Evolutionary conservation across 2,329 filamentous ascomycete genomes (phyloP).

Genomic region (Xylariomycetidae sp.): DNA sequence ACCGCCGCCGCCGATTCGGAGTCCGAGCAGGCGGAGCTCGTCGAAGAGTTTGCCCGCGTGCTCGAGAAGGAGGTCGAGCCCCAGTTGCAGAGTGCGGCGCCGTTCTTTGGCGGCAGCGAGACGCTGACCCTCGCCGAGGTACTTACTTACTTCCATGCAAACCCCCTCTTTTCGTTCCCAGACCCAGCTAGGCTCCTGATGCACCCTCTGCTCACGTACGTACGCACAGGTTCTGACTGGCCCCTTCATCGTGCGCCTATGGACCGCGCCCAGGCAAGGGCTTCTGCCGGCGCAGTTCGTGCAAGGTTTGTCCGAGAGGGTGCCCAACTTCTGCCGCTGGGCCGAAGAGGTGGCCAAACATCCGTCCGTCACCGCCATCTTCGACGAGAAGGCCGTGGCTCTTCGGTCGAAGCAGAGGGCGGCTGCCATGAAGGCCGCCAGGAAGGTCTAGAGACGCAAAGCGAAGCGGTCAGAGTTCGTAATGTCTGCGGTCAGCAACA

Average conservation of each 20-base stretch:
- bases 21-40: conserved; percentile 43
- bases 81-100: conserved; percentile 48
- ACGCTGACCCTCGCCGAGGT: conserved; percentile 71
- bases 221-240: conserved; percentile 50
- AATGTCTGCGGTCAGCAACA: too few relatives aligned
- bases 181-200: conserved; percentile 1
- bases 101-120: conserved; percentile 59
- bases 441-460: too few relatives aligned
- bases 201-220: conserved; percentile 2
- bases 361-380: conserved; percentile 61
- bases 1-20: conserved; percentile 35
- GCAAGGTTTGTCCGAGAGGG: conserved; percentile 40
- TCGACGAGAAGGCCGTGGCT: conserved; percentile 44
- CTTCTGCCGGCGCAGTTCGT: conserved; percentile 45
- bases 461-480: too few relatives aligned
- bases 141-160: conserved; percentile 15
- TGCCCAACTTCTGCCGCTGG: conserved; percentile 67
- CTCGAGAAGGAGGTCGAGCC: conserved; percentile 66
- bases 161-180: neutral
- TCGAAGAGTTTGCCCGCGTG: conserved; percentile 44
- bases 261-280: conserved; percentile 46
- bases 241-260: conserved; percentile 60
- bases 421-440: conserved; percentile 11
- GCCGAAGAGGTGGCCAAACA: conserved; percentile 52
- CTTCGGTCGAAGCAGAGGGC: conserved; percentile 36